Conservation (phyloP, 768 basidiomycete species). For the Lepiota brunneoincarnata region DNA sequence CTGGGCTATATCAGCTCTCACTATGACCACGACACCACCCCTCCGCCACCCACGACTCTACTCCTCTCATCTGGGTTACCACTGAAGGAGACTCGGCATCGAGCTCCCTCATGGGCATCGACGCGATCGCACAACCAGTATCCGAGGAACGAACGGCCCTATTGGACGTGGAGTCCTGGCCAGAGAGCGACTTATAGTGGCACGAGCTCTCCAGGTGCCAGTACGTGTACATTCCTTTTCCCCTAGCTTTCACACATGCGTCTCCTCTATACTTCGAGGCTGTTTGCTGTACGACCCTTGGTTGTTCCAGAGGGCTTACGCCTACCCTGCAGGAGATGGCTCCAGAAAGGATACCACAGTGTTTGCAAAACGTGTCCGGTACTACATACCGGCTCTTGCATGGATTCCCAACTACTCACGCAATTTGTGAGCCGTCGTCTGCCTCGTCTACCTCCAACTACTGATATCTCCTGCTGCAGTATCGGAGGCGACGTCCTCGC, state of each 20-base stretch:
- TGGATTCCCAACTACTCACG: slow-evolving; percentile 81
- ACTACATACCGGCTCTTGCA: slow-evolving; percentile 73
- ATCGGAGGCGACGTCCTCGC: slow-evolving; percentile 67
- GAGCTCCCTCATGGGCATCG: slow-evolving; percentile 35
- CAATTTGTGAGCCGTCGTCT: slow-evolving; percentile 49
- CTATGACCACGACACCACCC: slow-evolving; percentile 5
- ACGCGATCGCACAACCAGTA: slow-evolving; percentile 21
- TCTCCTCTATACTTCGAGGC: neutral
- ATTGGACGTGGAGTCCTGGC: slow-evolving; percentile 26
- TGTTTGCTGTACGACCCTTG: neutral
- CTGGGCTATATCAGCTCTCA: neutral
- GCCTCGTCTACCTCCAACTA: neutral
- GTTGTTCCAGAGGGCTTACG: neutral
- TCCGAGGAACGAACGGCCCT: slow-evolving; percentile 31
- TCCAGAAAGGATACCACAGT: slow-evolving; percentile 25
- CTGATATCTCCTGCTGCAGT: slow-evolving; percentile 17
- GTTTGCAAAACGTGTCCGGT: slow-evolving; percentile 51
- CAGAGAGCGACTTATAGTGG: slow-evolving; percentile 24
- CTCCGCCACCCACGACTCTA: neutral
- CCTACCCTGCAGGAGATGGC: slow-evolving; percentile 5
- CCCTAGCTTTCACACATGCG: neutral
- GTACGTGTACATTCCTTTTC: slow-evolving; percentile 18
- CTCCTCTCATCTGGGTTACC: slow-evolving; percentile 6
- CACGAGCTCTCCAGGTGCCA: slow-evolving; percentile 17
- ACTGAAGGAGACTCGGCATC: slow-evolving; percentile 22